Base-by-base conservation (phyloP, 2,329 filamentous ascomycete genomes). In the Fusarium domesticum region DNA sequence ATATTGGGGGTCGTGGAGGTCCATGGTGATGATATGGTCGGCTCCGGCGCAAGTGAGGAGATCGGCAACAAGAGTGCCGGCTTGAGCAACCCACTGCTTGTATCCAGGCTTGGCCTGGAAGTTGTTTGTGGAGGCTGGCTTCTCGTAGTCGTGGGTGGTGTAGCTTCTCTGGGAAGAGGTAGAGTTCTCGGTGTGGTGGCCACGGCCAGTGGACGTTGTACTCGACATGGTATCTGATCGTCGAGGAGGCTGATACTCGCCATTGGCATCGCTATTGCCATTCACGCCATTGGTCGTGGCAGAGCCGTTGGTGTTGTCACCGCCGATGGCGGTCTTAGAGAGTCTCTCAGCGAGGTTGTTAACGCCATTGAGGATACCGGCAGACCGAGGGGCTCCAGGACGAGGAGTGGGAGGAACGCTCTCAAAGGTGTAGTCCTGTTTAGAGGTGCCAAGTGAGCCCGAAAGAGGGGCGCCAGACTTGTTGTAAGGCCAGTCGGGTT, bases 11-110 rank as follows among this genome's bases (percentile, higher is more conserved):
- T 96, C 92, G 65, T 93, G 89, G 40, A 98, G 78, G 64, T 98
- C 93, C 87, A 98, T 95, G 23, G 92, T 96, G 65, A 97, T 96
- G 64, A 95, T 85, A 69, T 97, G 93, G 67, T 98, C 92, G 35
- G 93, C 90, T 54, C 93, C 93, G 52, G 93, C 92, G 70, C 91
- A 96, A 32, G 90, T 96, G 54, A 98, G 76, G 35, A 98, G 81
- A 65, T 97, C 91, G 39, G 93, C 93, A 37, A 98, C 87, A 45
- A 98, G 78, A 20, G 91, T 97, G 48, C 93, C 93, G 33, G 93
- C 91, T 71, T 97, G 93, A 17, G 93, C 93, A 52, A 98, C 92
- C 93, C 93, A 98, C 72, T 96, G 89, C 73, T 93, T 93, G 69
- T 98, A 98, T 39, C 93, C 93, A 6, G 91, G 89, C 64, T 92